phyloP scores from a whole-genome alignment of 1,139 yeast species.

The Taphrina flavorubra region DNA sequence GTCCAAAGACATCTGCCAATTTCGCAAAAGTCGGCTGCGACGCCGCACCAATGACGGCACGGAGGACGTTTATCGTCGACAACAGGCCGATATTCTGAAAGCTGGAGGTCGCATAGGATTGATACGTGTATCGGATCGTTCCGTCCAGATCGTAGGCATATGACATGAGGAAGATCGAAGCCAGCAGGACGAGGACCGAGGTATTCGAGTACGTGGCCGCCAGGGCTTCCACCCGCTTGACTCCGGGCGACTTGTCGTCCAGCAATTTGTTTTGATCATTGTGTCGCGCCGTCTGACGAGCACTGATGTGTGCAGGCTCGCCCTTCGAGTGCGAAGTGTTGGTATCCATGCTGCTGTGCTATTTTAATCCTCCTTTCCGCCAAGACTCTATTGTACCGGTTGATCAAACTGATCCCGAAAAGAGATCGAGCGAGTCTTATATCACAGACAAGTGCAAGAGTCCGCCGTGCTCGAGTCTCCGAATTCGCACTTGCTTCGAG shows the following conservation, averaged over 20 bases:
- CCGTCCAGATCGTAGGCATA: conserved; percentile 55
- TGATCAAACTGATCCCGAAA: neutral
- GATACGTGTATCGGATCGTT: conserved; percentile 53
- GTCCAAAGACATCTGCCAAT: conserved; percentile 54
- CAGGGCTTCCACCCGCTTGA: conserved; percentile 36
- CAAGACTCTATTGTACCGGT: neutral
- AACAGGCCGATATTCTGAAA: conserved; percentile 54
- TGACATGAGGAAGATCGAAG: conserved; percentile 52
- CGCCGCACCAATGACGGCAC: conserved; percentile 54
- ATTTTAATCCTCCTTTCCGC: neutral
- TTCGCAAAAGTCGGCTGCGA: conserved; percentile 56
- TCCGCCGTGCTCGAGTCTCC: too few relatives aligned
- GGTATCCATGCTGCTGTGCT: neutral
- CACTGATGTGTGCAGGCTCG: neutral
- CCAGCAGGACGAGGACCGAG: conserved; percentile 27
- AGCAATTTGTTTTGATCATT: conserved; percentile 19
- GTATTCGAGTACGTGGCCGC: conserved; percentile 32
- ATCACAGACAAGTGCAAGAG: neutral
- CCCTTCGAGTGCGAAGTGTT: neutral
- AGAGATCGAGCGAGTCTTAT: neutral
- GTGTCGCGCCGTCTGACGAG: neutral
- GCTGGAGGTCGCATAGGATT: conserved; percentile 55
- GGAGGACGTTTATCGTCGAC: conserved; percentile 55
- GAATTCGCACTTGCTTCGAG: too few relatives aligned
- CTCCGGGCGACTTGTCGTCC: conserved; percentile 39